Base-by-base conservation (phyloP, 2,329 filamentous ascomycete genomes). In the Penicillium hordei region DNA sequence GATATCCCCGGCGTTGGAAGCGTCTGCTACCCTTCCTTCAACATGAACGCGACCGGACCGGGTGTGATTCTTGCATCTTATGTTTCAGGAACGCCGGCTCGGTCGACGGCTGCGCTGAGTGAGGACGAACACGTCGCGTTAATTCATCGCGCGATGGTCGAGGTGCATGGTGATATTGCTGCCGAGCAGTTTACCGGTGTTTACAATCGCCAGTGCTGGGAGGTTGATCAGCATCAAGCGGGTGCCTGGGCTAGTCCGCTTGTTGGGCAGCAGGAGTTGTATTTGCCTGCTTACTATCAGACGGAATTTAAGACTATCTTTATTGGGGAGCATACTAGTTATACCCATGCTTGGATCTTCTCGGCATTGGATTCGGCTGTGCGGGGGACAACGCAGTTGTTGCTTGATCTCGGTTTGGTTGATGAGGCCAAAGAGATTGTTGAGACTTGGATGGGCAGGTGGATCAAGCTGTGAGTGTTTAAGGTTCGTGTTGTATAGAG, bases 231-330 rank as follows among this genome's bases (percentile, higher is more conserved):
- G 58, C 81, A 84, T 58, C 80, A 87, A 69, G 81, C 81, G 1
- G 87, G 83, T 5, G 82, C 83, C 7, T 91, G 87, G 87, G 83
- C 83, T 1, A 71, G 73, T 5, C 87, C 88, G 0, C 73, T 78
- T 0, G 76, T 85, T 0, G 87, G 86, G 0, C 86, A 90, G 74
- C 87, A 91, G 67, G 81, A 88, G 63, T 68, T 90, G 25, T 91
- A 88, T 64, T 76, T 91, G 9, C 88, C 89, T 0, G 84, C 87
- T n/a, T 91, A 89, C 67, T 89, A 88, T 67, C 83, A 86, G 68
- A 90, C 87, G 0, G 84, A 90, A 70, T 81, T 81, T 61, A 84
- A 86, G 48, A 86, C 87, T n/a, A 84, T 90, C 34, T 89, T 89
- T 58, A 77, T 88, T 6, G 84, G 84, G 2, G 88, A 90, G 70